Evolutionary conservation across 1,139 yeast species (phyloP).

Genomic region (Taphrina populina): DNA sequence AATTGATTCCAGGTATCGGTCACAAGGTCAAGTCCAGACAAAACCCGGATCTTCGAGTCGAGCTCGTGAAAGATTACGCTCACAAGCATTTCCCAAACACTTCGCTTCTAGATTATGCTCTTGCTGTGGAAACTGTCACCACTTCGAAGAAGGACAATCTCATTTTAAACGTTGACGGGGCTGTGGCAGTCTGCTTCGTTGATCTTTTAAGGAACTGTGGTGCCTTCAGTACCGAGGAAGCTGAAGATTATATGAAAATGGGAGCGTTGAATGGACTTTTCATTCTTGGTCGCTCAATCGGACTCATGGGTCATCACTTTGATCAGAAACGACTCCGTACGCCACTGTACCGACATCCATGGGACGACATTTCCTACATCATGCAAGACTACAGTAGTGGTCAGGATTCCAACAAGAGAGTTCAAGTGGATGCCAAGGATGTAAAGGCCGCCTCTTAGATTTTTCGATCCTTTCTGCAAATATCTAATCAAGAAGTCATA

Average conservation of each 20-base stretch:
- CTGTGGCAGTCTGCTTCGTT: slow-evolving; percentile 51
- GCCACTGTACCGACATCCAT: slow-evolving; percentile 52
- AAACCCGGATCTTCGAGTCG: slow-evolving; percentile 54
- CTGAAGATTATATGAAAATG: slow-evolving; percentile 50
- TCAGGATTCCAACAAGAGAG: slow-evolving; percentile 13
- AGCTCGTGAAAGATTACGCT: slow-evolving; percentile 52
- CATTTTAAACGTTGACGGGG: slow-evolving; percentile 52
- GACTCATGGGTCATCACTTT: slow-evolving; percentile 52
- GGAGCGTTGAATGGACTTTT: slow-evolving; percentile 53
- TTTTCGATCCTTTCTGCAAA: too few species aligned
- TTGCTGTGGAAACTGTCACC: slow-evolving; percentile 54
- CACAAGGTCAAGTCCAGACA: slow-evolving; percentile 53
- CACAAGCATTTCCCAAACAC: slow-evolving; percentile 52
- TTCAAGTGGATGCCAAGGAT: slow-evolving; percentile 24
- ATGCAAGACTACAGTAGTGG: slow-evolving; percentile 20
- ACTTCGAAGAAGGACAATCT: slow-evolving; percentile 53
- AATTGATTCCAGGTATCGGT: slow-evolving; percentile 53
- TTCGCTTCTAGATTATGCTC: slow-evolving; percentile 50
- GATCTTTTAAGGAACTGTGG: slow-evolving; percentile 51
- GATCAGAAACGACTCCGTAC: slow-evolving; percentile 53
- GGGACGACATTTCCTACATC: slow-evolving; percentile 51
- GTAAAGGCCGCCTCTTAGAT: slow-evolving; percentile 16
- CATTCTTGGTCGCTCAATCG: slow-evolving; percentile 52
- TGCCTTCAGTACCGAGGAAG: slow-evolving; percentile 51
- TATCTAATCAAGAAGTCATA: too few species aligned